phyloP scores from a whole-genome alignment of 2,329 filamentous ascomycete genomes.

The Ceratocystis variospora region DNA sequence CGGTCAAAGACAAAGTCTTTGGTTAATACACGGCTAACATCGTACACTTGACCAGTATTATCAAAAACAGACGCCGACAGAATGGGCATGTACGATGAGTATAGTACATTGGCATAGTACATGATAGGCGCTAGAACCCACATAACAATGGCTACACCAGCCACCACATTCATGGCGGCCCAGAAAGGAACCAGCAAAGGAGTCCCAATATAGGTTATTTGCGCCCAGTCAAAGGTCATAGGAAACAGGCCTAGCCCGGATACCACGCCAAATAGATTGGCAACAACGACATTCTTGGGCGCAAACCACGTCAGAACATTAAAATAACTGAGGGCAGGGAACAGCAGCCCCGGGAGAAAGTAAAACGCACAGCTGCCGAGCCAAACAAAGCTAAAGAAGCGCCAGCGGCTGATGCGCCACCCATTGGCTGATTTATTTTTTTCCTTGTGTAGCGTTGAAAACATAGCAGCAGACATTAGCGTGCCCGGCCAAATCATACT shows the following conservation, averaged over 20 bases:
- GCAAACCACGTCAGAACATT: constrained; percentile 81
- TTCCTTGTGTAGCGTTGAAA: constrained; percentile 70
- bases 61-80: constrained; percentile 76
- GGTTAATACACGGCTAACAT: constrained; percentile 69
- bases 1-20: constrained; percentile 64
- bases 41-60: constrained; percentile 65
- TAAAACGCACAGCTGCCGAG: constrained; percentile 62
- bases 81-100: constrained; percentile 75
- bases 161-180: constrained; percentile 74
- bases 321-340: constrained; percentile 79
- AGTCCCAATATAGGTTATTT: constrained; percentile 77
- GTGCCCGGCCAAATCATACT: constrained; percentile 90
- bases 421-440: constrained; percentile 71
- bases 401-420: constrained; percentile 70
- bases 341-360: constrained; percentile 67
- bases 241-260: constrained; percentile 75
- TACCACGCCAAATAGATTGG: constrained; percentile 75
- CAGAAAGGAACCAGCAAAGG: constrained; percentile 74
- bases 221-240: constrained; percentile 82
- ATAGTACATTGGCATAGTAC: constrained; percentile 69
- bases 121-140: constrained; percentile 69
- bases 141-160: constrained; percentile 68
- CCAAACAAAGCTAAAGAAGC: constrained; percentile 69
- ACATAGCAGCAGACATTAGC: constrained; percentile 79
- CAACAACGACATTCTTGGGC: constrained; percentile 70